Evolutionary conservation across 2,329 filamentous ascomycete genomes (phyloP).

Genomic region (Dothidotthia symphoricarpi): DNA sequence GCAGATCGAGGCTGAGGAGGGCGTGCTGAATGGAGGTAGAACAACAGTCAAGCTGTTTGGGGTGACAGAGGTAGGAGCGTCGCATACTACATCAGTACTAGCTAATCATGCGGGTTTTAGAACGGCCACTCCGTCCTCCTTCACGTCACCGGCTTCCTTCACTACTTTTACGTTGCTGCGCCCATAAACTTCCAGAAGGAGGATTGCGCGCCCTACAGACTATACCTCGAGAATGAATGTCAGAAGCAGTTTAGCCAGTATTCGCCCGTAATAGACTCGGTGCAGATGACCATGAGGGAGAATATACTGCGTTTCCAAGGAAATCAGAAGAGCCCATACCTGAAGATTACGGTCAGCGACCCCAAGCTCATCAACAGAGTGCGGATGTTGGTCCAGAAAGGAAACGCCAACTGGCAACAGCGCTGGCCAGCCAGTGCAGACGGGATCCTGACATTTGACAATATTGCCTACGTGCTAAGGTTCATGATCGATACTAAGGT

Average conservation of each 20-base stretch:
- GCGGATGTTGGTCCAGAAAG: constrained; percentile 70
- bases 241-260: constrained; percentile 56
- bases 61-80: constrained; percentile 67
- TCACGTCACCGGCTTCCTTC: constrained; percentile 92
- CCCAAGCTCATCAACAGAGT: constrained; percentile 79
- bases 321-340: constrained; percentile 84
- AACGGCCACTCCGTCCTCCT: constrained; percentile 86
- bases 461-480: constrained; percentile 87
- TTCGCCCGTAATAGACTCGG: constrained; percentile 72
- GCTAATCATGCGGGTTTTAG: constrained; percentile 35
- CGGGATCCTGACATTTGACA: constrained; percentile 89
- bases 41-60: constrained; percentile 89
- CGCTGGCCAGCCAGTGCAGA: constrained; percentile 68
- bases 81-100: not conserved
- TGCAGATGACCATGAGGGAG: constrained; percentile 79
- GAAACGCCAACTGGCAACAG: constrained; percentile 82
- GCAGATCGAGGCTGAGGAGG: constrained; percentile 93
- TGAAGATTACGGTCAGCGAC: constrained; percentile 91
- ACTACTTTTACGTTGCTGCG: constrained; percentile 92
- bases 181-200: constrained; percentile 75
- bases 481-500: constrained; percentile 98
- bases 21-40: constrained; percentile 71
- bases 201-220: constrained; percentile 75
- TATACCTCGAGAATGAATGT: constrained; percentile 75
- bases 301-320: constrained; percentile 94